phyloP scores from a whole-genome alignment of 345 rosid genomes.

The Lepidium sativum region DNA sequence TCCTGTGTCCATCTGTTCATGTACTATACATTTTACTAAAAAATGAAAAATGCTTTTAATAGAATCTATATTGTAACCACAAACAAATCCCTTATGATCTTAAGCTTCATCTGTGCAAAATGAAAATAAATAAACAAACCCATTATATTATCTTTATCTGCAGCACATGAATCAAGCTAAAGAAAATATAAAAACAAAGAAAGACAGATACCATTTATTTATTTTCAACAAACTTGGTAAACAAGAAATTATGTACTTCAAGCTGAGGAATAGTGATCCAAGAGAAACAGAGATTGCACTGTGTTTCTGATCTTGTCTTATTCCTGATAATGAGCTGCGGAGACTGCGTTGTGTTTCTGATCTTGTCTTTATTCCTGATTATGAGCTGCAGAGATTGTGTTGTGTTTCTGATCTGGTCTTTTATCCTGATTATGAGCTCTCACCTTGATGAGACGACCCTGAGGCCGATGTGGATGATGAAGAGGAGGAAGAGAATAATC shows the following conservation, averaged over 20 bases:
- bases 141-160: background rate
- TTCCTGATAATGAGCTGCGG: no score
- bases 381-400: background rate
- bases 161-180: background rate
- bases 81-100: background rate
- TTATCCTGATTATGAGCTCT: conserved; percentile 28
- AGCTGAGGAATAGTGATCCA: background rate
- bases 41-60: background rate
- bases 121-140: no score
- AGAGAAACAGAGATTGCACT: no score
- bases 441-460: conserved; percentile 32
- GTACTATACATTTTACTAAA: background rate
- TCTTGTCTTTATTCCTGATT: background rate
- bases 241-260: conserved; percentile 18
- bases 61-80: background rate
- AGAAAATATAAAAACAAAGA: background rate
- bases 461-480: conserved; percentile 15
- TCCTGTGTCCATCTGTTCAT: background rate
- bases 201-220: background rate
- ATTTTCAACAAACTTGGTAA: background rate
- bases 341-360: background rate
- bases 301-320: no score
- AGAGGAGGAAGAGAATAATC: conserved; percentile 60
- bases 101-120: background rate
- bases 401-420: background rate